These are phyloP conservation scores for Draba incana DNA, from an alignment of 345 rosid species.

Conservation along the genomic window DNA sequence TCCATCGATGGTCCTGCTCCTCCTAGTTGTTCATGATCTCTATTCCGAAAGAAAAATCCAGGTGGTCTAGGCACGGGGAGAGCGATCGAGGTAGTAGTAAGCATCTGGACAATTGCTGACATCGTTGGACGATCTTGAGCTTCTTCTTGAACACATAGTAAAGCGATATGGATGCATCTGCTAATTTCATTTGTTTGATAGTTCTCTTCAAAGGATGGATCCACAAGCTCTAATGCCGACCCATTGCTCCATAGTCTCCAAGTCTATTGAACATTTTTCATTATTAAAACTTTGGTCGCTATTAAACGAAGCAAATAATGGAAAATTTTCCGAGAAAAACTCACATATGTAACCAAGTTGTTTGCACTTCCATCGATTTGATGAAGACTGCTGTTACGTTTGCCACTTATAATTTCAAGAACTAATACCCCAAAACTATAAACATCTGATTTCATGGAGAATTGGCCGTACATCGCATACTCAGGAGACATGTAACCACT, in stretches of 20 bases:
- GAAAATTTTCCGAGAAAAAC: too few species aligned
- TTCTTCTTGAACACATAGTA: conserved; percentile 54
- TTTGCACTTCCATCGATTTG: too few species aligned
- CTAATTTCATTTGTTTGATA: conserved; percentile 43
- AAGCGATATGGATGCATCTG: conserved; percentile 51
- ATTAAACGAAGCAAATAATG: too few species aligned
- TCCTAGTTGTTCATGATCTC: not conserved
- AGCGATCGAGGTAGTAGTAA: conserved; percentile 40
- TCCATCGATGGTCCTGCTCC: not conserved
- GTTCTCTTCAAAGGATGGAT: conserved; percentile 24
- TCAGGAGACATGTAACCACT: too few species aligned
- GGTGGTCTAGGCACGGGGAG: conserved; percentile 35
- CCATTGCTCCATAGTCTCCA: conserved; percentile 48
- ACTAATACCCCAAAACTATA: too few species aligned
- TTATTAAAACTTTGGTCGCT: too few species aligned
- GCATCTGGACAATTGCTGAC: conserved; percentile 42
- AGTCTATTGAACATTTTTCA: conserved; percentile 19
- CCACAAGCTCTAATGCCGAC: conserved; percentile 12
- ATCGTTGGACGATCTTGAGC: conserved; percentile 45
- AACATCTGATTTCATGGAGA: too few species aligned
- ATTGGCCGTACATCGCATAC: too few species aligned
- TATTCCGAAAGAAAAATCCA: conserved; percentile 12
- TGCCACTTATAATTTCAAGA: too few species aligned
- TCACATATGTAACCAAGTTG: too few species aligned
- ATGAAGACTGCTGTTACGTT: too few species aligned